phyloP scores from a whole-genome alignment of 805 yeast genomes.

The Kurtzmaniella cleridarum region DNA sequence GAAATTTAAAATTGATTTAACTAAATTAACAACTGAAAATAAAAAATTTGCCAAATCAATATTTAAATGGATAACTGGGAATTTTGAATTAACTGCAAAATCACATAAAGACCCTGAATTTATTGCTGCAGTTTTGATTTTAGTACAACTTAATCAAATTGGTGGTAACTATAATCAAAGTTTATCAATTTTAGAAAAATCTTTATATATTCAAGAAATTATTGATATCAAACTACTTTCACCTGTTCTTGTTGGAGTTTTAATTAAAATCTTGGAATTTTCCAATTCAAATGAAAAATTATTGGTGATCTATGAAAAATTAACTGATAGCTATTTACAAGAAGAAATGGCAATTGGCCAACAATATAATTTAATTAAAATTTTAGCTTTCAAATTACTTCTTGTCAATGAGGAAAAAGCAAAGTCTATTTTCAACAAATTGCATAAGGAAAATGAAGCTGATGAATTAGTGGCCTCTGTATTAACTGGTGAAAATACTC shows the following conservation, averaged over 20 bases:
- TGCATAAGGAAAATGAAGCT: conserved; percentile 13
- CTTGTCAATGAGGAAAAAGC: conserved; percentile 11
- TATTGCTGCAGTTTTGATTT: conserved; percentile 23
- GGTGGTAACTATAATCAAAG: conserved; percentile 24
- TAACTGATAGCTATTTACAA: conserved; percentile 7
- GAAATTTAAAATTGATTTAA: conserved; percentile 20
- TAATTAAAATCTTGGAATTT: conserved; percentile 45
- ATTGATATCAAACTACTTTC: conserved; percentile 19
- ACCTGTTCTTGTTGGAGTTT: conserved; percentile 48
- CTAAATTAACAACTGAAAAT: conserved; percentile 17
- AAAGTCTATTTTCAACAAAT: conserved; percentile 15
- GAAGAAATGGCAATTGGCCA: conserved; percentile 7
- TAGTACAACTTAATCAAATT: conserved; percentile 20
- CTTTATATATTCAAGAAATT: conserved; percentile 9
- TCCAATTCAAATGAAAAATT: conserved; percentile 32
- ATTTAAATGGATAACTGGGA: conserved; percentile 12
- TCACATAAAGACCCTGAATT: conserved; percentile 9
- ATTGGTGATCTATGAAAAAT: conserved; percentile 5
- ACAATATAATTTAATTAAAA: conserved; percentile 23
- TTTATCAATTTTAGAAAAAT: conserved; percentile 28
- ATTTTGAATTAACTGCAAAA: neutral
- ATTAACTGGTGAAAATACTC: conserved; percentile 1
- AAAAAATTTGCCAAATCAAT: conserved; percentile 16
- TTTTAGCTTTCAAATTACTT: conserved; percentile 25
- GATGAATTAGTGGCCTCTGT: conserved; percentile 22